Evolutionary conservation across 1,284 basidiomycete genomes (phyloP).

Genomic region (Boletus sp.): DNA sequence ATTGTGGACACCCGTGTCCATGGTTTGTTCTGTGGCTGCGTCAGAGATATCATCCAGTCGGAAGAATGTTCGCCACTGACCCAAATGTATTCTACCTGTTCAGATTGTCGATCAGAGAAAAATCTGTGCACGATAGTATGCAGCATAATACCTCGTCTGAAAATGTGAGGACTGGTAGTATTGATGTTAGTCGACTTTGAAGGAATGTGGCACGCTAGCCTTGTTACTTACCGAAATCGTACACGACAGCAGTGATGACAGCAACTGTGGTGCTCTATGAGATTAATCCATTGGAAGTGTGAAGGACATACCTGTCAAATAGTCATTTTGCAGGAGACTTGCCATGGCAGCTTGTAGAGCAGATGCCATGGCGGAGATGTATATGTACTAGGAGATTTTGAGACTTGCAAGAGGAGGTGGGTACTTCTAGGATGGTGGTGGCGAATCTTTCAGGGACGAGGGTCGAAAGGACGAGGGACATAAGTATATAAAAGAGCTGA

Average conservation of each 20-base stretch:
- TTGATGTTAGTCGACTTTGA: background rate
- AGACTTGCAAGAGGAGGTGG: background rate
- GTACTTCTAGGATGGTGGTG: background rate
- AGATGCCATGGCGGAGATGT: background rate
- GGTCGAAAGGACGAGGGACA: background rate
- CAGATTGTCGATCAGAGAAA: background rate
- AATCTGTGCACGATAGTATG: background rate
- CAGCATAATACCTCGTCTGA: background rate
- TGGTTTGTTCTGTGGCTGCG: background rate
- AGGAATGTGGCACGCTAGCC: background rate
- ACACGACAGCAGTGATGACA: background rate
- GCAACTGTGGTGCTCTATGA: background rate
- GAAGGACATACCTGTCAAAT: background rate
- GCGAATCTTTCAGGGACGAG: background rate
- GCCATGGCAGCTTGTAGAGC: background rate
- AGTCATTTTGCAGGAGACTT: background rate
- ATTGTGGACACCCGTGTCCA: background rate
- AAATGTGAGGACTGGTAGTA: background rate
- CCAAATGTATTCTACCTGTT: background rate
- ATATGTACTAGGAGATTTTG: background rate
- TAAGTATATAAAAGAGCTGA: background rate
- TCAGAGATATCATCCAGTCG: background rate
- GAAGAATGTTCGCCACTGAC: background rate
- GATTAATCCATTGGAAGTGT: background rate
- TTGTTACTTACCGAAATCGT: background rate